Base-by-base conservation (phyloP, 2,329 filamentous ascomycete species). In the Fusarium goolgardi region DNA sequence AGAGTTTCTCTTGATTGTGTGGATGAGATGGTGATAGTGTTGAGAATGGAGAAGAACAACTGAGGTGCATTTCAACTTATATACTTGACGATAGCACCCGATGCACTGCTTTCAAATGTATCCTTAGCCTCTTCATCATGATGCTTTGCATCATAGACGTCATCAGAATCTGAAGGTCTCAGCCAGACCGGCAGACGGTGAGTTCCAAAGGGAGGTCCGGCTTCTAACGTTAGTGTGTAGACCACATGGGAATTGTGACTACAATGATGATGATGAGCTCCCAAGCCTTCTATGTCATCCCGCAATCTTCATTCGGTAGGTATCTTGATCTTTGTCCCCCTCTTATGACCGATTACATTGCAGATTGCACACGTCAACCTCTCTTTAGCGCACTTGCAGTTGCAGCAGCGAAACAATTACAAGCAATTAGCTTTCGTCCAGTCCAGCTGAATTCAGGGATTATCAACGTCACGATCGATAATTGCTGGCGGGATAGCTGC, bases 281-380 rank as follows among this genome's bases (percentile, higher is more conserved):
- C 62, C 62, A 70, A 69, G 66, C 66, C 66, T 31, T 56, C 62
- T 46, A 69, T 69, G 66, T 69, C 66, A 69, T 70, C 57, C 66
- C 66, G 57, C 46, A n/a, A 63, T 63, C 61, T 50, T 46, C 52
- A 70, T 69, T 70, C 47, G 62, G 35, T 27, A 37, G 13, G 16
- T 25, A 25, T 59, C 50, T 53, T 69, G 34, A 27, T 64, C 49
- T 52, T 16, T 63, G 37, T 31, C 43, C 44, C 47, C 49, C 49
- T 52, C 55, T 43, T 41, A 46, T 32, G 55, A 18, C 55, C 45
- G 55, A 47, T 35, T 49, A 12, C 47, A 29, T 12, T 39, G 34
- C 37, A 12, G 32, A 29, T 12, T 39, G 34, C 37, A 43, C 41
- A 62, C 40, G 53, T 63, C 55, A 55, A 27, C 23, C 23, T 34